Evolutionary conservation across 1,284 basidiomycete genomes (phyloP), one percentile per base, ranked within the genome.

Genomic region (Volvariella surrecta): DNA sequence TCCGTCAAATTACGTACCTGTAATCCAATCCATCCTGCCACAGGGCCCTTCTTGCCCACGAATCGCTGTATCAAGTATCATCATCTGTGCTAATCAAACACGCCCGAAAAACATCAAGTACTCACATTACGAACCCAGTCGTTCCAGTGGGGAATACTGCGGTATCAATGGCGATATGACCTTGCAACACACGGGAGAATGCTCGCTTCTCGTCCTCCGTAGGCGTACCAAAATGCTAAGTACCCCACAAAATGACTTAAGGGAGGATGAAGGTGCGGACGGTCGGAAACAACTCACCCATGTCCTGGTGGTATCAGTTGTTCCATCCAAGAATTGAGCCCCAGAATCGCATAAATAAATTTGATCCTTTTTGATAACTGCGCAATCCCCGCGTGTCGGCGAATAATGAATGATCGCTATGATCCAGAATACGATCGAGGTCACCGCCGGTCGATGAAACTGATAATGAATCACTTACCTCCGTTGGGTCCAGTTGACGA

Each of bases 171-270:
- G 88, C 80, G 48, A 99, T 96, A 58, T 98, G 91, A 0, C 95
- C 95, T 66, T 99, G 94, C 39, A 99, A 68, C 1, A 99, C 96
- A 13, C 93, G 76, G 0, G 95, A 98, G 55, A 93, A 96, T 0
- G 90, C 85, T 0, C 89, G 76, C 51, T 82, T 89, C 64, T 97
- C 89, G 53, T 91, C 84, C 0, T 71, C 69, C 1, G 79, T 82
- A 0, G 95, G 92, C 1, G 70, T 80, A 22, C 92, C 93, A 59
- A 97, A 98, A 61, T 98, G 94, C 82, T 91, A 15, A 15, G 37
- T 31, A 18, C 31, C 24, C 41, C 11, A 39, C 42, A 46, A 45
- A 42, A 28, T 16, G 31, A 38, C 32, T n/a, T n/a, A n/a, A n/a
- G n/a, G n/a, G n/a, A n/a, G n/a, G n/a, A n/a, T n/a, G n/a, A n/a